These are phyloP conservation scores for Talaromyces sp. DNA, from an alignment of 2,329 filamentous ascomycete species.

Conservation along the genomic window DNA sequence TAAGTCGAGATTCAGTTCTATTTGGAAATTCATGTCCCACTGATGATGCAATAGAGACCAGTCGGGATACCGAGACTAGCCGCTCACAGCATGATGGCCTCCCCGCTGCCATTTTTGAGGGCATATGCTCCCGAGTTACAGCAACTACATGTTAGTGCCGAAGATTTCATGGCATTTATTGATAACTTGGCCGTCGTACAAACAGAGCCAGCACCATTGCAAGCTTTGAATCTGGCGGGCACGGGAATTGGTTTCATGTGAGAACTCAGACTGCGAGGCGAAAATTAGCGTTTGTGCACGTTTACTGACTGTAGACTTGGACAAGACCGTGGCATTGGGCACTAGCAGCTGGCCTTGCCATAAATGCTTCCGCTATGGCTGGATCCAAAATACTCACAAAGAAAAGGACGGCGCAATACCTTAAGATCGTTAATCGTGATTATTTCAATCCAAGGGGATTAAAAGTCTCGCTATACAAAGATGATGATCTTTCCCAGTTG, in stretches of 20 bases:
- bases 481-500: not conserved
- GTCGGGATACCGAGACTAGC: constrained; percentile 3
- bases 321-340: constrained; percentile 5
- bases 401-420: not conserved
- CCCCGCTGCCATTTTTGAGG: constrained; percentile 2
- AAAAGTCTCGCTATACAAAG: not conserved
- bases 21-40: not conserved
- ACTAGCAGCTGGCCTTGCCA: not conserved
- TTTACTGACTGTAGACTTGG: not conserved
- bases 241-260: constrained; percentile 1
- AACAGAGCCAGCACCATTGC: not conserved
- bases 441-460: constrained; percentile 5
- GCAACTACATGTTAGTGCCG: not conserved
- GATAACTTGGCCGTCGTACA: not conserved
- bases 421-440: not conserved
- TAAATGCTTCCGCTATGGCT: constrained; percentile 1
- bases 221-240: not conserved
- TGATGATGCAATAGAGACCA: not conserved
- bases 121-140: not conserved
- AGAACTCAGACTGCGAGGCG: not conserved
- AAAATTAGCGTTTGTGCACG: not conserved
- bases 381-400: not conserved
- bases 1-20: not conserved
- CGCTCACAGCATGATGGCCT: constrained; percentile 1
- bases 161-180: constrained; percentile 1